Conservation (phyloP, 495 filamentous ascomycete species). For the Rostrohypoxylon terebratum region DNA sequence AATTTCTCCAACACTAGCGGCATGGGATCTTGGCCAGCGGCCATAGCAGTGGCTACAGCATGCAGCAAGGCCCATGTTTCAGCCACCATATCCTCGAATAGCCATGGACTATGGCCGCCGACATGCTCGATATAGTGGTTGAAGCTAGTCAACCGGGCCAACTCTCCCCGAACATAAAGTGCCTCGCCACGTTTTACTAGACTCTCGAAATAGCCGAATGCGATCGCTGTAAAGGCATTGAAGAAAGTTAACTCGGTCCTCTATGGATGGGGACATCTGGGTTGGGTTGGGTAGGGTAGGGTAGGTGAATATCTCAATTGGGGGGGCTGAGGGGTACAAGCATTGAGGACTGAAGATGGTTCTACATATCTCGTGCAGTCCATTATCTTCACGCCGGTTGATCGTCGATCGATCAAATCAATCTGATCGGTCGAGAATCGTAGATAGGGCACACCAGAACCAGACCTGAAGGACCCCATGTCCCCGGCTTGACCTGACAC, state of each 20-base stretch:
- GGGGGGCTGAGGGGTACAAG: neutral
- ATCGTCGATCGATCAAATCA: conserved; percentile 32
- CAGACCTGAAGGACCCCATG: conserved; percentile 12
- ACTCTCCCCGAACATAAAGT: conserved; percentile 73
- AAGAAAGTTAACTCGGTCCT: conserved; percentile 30
- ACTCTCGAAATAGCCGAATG: conserved; percentile 91
- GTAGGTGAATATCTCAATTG: neutral
- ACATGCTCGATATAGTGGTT: conserved; percentile 72
- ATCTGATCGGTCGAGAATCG: conserved; percentile 36
- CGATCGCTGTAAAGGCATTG: conserved; percentile 72
- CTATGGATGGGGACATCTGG: neutral
- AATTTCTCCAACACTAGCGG: conserved; percentile 76
- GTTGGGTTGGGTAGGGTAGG: neutral
- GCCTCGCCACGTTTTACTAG: conserved; percentile 74
- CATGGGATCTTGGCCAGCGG: conserved; percentile 67
- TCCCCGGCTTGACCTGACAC: conserved; percentile 22
- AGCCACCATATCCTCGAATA: conserved; percentile 87
- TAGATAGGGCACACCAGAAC: conserved; percentile 31
- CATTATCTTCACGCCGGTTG: conserved; percentile 13
- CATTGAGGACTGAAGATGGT: conserved; percentile 9
- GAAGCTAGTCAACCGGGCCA: conserved; percentile 75
- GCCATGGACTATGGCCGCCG: conserved; percentile 72
- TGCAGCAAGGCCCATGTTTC: conserved; percentile 75
- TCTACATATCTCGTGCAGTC: conserved; percentile 4
- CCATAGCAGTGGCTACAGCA: conserved; percentile 66